Conservation (phyloP, 768 basidiomycete species). For the Sutorius australiensis region DNA sequence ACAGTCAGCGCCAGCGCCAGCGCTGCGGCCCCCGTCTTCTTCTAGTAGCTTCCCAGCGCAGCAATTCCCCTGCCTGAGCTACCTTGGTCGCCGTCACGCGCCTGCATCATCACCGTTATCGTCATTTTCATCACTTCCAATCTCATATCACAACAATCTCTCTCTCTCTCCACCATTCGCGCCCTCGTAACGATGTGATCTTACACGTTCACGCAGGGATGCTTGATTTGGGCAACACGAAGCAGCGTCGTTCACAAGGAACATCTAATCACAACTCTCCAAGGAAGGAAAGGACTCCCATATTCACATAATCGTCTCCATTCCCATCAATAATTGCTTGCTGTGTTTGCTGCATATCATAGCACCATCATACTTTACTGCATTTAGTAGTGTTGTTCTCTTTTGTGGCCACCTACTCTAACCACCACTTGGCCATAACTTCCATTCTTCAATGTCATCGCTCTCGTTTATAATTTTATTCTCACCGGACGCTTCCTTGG, state of each 20-base stretch:
- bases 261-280: conserved; percentile 18
- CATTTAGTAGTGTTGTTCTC: conserved; percentile 4
- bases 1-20: conserved; percentile 50
- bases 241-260: neutral
- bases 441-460: neutral
- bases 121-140: neutral
- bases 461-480: neutral
- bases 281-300: conserved; percentile 20
- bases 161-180: conserved; percentile 1
- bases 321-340: neutral
- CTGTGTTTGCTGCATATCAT: conserved; percentile 1
- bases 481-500: neutral
- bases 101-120: neutral
- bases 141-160: neutral
- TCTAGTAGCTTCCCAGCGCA: conserved; percentile 36
- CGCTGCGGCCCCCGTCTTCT: conserved; percentile 54
- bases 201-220: neutral
- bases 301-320: conserved; percentile 15
- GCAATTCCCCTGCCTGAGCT: neutral
- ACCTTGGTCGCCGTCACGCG: neutral
- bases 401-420: conserved; percentile 19
- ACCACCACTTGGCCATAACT: neutral
- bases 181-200: conserved; percentile 8
- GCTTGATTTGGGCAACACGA: conserved; percentile 5
- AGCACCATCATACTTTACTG: conserved; percentile 1